Evolutionary conservation across 805 yeast species (phyloP), one percentile per base, ranked within the genome.

Genomic region (Komagataella pastoris): DNA sequence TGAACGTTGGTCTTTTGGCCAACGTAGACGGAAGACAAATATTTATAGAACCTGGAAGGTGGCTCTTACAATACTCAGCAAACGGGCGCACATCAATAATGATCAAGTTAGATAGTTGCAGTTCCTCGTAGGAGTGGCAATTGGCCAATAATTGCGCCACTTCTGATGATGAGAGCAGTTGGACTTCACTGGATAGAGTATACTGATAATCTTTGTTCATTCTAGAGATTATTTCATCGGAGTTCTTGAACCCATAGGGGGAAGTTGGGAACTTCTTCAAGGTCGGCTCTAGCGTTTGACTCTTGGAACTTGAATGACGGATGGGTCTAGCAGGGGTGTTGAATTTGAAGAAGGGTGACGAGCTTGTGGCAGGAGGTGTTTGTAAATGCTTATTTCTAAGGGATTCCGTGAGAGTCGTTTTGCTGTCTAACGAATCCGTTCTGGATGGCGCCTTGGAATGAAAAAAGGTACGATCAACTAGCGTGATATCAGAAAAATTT

Each of bases 21-120:
- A 90, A 70, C 0, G 97, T 90, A n/a, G 96, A 84, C 1, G 98
- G 97, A 12, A 90, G 67, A 64, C 95, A 87, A 44, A 91, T 75
- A 62, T 88, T 88, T 47, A 87, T 70, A 0, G 97, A 77, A 46
- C 75, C 70, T 3, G 58, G 59, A 10, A 91, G 65, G 55, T 83
- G 88, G 2, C 73, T 61, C 54, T 72, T 75, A 47, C 81, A 74
- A 61, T 70, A 88, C 53, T 86, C 91, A 21, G 85, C 81, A 61
- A 81, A 88, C 0, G 97, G 87, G 52, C 98, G 70, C 8, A 85
- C 82, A 62, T 90, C 98, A 14, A 88, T 68, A 2, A 85, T 59
- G n/a, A 87, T 57, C 3, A 74, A 54, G 46, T 60, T 30, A 10
- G 40, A 30, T 10, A 30, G 40, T 12, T 30, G 12, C 5, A 30